Conservation (phyloP, 108 stramenopile genomes). For the Chaetoceros muelleri region DNA sequence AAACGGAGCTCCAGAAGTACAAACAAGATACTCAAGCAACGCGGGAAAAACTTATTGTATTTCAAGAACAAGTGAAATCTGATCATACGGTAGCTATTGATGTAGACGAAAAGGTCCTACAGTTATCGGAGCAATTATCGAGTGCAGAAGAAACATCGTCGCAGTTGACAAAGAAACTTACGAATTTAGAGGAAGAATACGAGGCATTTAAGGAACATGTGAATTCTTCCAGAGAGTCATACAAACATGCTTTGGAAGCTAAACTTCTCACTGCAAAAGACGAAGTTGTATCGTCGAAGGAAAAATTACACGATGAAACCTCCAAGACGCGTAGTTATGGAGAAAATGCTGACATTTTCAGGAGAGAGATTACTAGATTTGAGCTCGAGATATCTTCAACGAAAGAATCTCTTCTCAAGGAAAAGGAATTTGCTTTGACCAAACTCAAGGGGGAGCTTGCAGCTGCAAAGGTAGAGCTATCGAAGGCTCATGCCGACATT, state of each 20-base stretch:
- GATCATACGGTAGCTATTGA: background rate
- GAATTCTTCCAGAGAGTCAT: background rate
- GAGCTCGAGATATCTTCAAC: background rate
- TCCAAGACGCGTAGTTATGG: background rate
- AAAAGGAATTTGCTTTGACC: background rate
- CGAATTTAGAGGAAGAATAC: background rate
- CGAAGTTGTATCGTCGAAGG: background rate
- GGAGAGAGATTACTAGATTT: background rate
- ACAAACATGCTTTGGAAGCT: background rate
- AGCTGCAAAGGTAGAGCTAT: background rate
- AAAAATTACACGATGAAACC: background rate
- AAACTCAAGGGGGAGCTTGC: background rate
- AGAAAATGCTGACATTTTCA: background rate
- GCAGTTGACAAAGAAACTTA: background rate
- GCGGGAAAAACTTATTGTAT: background rate
- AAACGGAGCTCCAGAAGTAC: background rate
- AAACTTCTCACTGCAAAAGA: background rate
- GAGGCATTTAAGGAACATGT: background rate
- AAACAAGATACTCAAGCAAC: background rate
- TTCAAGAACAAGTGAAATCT: background rate
- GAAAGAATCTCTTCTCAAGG: background rate
- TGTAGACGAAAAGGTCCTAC: background rate
- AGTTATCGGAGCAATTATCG: background rate
- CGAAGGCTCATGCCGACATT: background rate
- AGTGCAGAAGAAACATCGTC: background rate